Evolutionary conservation across 2,329 filamentous ascomycete genomes (phyloP).

Genomic region (Verticillium longisporum): DNA sequence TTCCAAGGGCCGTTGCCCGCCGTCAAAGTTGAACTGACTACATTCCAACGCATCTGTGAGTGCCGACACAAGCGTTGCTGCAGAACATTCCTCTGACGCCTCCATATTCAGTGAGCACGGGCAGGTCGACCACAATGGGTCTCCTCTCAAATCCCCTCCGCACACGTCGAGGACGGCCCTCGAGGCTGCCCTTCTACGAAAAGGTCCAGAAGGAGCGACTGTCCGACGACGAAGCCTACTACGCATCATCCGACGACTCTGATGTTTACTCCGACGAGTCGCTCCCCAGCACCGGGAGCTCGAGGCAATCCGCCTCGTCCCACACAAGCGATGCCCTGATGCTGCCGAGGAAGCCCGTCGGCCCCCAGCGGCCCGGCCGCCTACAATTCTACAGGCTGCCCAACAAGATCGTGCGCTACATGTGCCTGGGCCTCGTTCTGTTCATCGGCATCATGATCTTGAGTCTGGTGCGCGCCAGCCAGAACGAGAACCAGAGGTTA

Average conservation of each 20-base stretch:
- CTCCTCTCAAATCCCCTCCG: constrained; percentile 40
- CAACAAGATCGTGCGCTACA: constrained; percentile 67
- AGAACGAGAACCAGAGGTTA: constrained; percentile 58
- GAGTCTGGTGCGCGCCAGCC: constrained; percentile 66
- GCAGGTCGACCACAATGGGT: constrained; percentile 33
- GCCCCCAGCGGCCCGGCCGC: constrained; percentile 22
- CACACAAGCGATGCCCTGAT: constrained; percentile 36
- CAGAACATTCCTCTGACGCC: neutral
- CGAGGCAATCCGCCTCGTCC: constrained; percentile 45
- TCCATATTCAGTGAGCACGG: neutral
- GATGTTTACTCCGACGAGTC: constrained; percentile 32
- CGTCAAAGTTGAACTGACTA: neutral
- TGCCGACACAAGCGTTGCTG: neutral
- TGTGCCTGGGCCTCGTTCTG: constrained; percentile 65
- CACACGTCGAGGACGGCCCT: constrained; percentile 33
- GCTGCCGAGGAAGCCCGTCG: constrained; percentile 30
- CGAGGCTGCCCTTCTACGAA: constrained; percentile 44
- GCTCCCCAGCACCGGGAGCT: constrained; percentile 43
- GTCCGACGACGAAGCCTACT: constrained; percentile 42
- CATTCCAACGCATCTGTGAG: neutral
- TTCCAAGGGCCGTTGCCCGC: neutral
- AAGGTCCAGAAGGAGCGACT: constrained; percentile 41
- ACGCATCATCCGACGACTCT: constrained; percentile 38
- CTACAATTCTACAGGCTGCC: constrained; percentile 55
- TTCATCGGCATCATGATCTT: constrained; percentile 71